Evolutionary conservation across 176 grass and related monocot genomes (phyloP).

Genomic region (Areca catechu): DNA sequence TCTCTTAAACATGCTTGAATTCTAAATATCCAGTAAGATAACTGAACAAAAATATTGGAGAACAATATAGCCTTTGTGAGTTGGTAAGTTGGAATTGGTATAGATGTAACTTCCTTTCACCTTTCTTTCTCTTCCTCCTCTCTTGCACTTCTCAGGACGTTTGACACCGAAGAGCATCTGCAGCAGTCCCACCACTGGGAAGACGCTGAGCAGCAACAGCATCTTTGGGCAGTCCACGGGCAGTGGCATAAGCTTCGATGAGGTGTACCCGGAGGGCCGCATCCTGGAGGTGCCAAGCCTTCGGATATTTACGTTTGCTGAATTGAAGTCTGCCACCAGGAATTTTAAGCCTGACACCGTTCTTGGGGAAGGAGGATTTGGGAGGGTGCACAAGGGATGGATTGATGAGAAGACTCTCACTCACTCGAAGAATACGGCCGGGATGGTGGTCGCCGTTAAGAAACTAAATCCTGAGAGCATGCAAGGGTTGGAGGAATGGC

Average conservation of each 20-base stretch:
- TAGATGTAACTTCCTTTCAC: too few relatives aligned
- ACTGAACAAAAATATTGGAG: too few relatives aligned
- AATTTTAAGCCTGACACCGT: conserved; percentile 73
- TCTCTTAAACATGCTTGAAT: too few relatives aligned
- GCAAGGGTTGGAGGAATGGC: conserved; percentile 68
- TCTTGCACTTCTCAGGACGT: too few relatives aligned
- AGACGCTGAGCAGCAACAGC: too few relatives aligned
- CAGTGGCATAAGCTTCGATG: conserved; percentile 4
- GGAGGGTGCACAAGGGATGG: conserved; percentile 71
- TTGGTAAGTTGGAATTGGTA: too few relatives aligned
- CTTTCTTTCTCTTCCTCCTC: too few relatives aligned
- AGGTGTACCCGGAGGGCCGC: neutral
- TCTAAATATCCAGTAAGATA: too few relatives aligned
- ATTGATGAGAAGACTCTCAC: conserved; percentile 58
- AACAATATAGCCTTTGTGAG: too few relatives aligned
- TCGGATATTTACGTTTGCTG: conserved; percentile 52
- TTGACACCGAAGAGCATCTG: too few relatives aligned
- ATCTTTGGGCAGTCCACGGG: conserved; percentile 10
- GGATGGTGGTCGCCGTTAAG: conserved; percentile 73
- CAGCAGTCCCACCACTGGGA: too few relatives aligned
- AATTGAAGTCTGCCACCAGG: conserved; percentile 43
- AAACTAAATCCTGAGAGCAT: conserved; percentile 78
- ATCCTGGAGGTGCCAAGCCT: conserved; percentile 48
- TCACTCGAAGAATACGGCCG: conserved; percentile 44
- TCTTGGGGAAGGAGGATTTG: conserved; percentile 74